Conservation (phyloP, 2,329 filamentous ascomycete genomes). For the Aspergillus vadensis region DNA sequence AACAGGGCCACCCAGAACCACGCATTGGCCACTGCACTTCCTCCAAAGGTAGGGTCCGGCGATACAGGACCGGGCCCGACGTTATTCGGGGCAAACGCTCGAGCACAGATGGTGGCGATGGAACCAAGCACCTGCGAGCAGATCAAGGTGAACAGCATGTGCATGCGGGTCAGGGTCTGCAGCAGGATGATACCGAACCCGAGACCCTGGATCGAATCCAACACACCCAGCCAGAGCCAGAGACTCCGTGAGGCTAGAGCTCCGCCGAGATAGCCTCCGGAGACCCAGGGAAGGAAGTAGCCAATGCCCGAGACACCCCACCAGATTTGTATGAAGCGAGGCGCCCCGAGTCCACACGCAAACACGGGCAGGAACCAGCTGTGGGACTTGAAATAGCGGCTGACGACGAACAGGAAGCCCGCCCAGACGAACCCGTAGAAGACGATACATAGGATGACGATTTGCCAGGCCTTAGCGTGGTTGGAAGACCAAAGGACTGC, state of each 20-base stretch:
- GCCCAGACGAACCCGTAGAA: slow-evolving; percentile 61
- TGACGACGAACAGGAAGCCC: slow-evolving; percentile 48
- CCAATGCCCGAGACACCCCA: slow-evolving; percentile 64
- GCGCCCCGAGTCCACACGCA: slow-evolving; percentile 64
- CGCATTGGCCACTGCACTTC: slow-evolving; percentile 47
- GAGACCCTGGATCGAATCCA: slow-evolving; percentile 65
- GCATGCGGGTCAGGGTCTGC: slow-evolving; percentile 64
- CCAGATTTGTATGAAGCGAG: slow-evolving; percentile 67
- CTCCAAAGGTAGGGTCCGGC: slow-evolving; percentile 58
- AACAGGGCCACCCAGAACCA: slow-evolving; percentile 64
- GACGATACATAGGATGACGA: slow-evolving; percentile 54
- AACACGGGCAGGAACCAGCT: slow-evolving; percentile 69
- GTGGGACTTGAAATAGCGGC: slow-evolving; percentile 58
- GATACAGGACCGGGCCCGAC: slow-evolving; percentile 63
- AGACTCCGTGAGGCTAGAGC: slow-evolving; percentile 58
- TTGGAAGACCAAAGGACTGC: slow-evolving; percentile 57
- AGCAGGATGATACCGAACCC: slow-evolving; percentile 68
- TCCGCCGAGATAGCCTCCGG: slow-evolving; percentile 54
- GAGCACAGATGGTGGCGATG: slow-evolving; percentile 61
- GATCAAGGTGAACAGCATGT: slow-evolving; percentile 63
- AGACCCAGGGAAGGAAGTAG: slow-evolving; percentile 61
- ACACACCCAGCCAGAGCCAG: slow-evolving; percentile 67
- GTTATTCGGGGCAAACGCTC: slow-evolving; percentile 61
- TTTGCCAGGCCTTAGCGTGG: slow-evolving; percentile 58
- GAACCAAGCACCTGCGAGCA: slow-evolving; percentile 63